phyloP scores from a whole-genome alignment of 2,329 filamentous ascomycete genomes.

The Alternaria alternata region DNA sequence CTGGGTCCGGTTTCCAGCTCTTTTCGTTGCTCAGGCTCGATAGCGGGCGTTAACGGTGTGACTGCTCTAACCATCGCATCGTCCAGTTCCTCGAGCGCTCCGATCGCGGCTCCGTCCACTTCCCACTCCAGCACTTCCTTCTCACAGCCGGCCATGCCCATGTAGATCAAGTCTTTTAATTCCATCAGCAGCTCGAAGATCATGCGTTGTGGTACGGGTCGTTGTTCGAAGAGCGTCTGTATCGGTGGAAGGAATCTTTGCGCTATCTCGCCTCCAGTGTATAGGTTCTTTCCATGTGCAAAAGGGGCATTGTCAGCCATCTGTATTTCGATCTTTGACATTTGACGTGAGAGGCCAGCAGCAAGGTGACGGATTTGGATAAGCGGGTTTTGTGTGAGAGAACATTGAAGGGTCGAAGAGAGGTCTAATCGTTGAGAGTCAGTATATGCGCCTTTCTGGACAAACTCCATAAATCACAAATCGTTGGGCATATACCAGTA shows the following conservation, averaged over 20 bases:
- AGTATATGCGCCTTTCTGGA: slow-evolving; percentile 1
- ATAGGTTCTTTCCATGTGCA: slow-evolving; percentile 43
- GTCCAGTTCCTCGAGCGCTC: slow-evolving; percentile 43
- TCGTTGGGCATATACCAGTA: slow-evolving; percentile 29
- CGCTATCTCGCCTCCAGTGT: slow-evolving; percentile 44
- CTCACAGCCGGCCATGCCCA: slow-evolving; percentile 37
- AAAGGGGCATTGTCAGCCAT: slow-evolving; percentile 48
- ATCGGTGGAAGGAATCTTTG: slow-evolving; percentile 44
- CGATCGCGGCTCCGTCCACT: slow-evolving; percentile 29
- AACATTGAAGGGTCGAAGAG: slow-evolving; percentile 39
- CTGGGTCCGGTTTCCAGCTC: slow-evolving; percentile 16
- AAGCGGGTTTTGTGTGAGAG: slow-evolving; percentile 42
- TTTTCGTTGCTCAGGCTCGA: slow-evolving; percentile 5
- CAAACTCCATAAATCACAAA: background rate
- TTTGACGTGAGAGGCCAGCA: slow-evolving; percentile 46
- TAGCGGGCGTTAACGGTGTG: slow-evolving; percentile 19
- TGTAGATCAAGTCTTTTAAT: slow-evolving; percentile 42
- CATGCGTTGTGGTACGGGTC: slow-evolving; percentile 43
- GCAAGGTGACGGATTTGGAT: slow-evolving; percentile 47
- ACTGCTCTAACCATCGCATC: slow-evolving; percentile 36
- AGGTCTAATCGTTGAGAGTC: slow-evolving; percentile 32
- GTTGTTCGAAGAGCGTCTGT: slow-evolving; percentile 42
- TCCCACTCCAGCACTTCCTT: slow-evolving; percentile 44
- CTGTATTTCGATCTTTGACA: slow-evolving; percentile 45
- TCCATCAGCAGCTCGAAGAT: slow-evolving; percentile 48